Conservation (phyloP, 2,329 filamentous ascomycete genomes). For the Diaporthe citriasiana region DNA sequence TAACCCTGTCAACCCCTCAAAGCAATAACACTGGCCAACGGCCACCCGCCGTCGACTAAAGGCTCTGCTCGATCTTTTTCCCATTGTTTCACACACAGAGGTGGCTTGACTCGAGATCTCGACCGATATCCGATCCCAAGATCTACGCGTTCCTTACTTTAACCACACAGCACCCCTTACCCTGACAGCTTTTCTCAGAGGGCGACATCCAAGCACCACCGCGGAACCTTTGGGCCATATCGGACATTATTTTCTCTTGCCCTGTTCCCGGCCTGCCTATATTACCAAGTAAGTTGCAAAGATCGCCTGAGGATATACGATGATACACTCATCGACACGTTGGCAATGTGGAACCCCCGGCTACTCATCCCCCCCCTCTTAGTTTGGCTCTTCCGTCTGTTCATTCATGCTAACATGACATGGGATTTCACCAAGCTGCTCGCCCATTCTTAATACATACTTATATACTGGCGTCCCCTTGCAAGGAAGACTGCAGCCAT, state of each 20-base stretch:
- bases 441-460: constrained; percentile 53
- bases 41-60: constrained; percentile 53
- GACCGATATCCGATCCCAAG: constrained; percentile 45
- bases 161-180: constrained; percentile 44
- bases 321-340: constrained; percentile 54
- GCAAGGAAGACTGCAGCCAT: constrained; percentile 57
- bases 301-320: constrained; percentile 51
- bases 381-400: constrained; percentile 48
- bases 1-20: constrained; percentile 44
- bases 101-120: constrained; percentile 41
- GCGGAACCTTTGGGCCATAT: constrained; percentile 46
- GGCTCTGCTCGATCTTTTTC: constrained; percentile 53
- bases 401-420: constrained; percentile 57
- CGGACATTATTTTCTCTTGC: constrained; percentile 50
- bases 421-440: constrained; percentile 52
- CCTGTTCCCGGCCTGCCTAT: constrained; percentile 52
- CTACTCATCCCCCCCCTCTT: constrained; percentile 45
- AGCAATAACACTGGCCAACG: constrained; percentile 29
- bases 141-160: constrained; percentile 56
- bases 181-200: constrained; percentile 34
- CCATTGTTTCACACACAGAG: constrained; percentile 50
- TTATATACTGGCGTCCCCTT: constrained; percentile 50
- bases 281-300: constrained; percentile 58
- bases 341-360: constrained; percentile 49
- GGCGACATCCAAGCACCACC: constrained; percentile 42